phyloP scores from a whole-genome alignment of 805 yeast genomes.

The Spathaspora hagerdaliae region DNA sequence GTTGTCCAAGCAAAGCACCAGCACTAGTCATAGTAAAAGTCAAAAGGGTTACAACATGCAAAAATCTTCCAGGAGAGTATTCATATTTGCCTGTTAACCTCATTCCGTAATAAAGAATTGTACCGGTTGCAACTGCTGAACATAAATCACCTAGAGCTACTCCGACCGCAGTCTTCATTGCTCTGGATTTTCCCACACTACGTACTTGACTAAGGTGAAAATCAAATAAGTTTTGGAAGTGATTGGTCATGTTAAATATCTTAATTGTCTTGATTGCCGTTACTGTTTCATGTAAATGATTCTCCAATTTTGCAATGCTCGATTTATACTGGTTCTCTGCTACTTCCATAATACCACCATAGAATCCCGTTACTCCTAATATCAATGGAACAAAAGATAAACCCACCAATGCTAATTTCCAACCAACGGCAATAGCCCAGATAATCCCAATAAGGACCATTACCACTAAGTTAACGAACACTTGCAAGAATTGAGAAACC shows the following conservation, averaged over 20 bases:
- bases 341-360: slow-evolving; percentile 46
- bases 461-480: slow-evolving; percentile 48
- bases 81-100: slow-evolving; percentile 55
- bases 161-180: slow-evolving; percentile 64
- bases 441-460: slow-evolving; percentile 57
- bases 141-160: slow-evolving; percentile 54
- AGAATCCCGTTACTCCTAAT: slow-evolving; percentile 45
- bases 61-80: slow-evolving; percentile 53
- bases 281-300: slow-evolving; percentile 48
- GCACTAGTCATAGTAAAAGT: slow-evolving; percentile 70
- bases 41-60: slow-evolving; percentile 69
- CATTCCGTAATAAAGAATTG: slow-evolving; percentile 78
- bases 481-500: slow-evolving; percentile 58
- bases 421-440: slow-evolving; percentile 79
- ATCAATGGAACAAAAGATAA: slow-evolving; percentile 70
- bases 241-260: slow-evolving; percentile 46
- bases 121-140: slow-evolving; percentile 59
- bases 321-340: slow-evolving; percentile 62
- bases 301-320: slow-evolving; percentile 52
- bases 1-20: slow-evolving; percentile 50
- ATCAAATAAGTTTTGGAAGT: slow-evolving; percentile 42
- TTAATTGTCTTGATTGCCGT: slow-evolving; percentile 61
- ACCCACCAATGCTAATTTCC: slow-evolving; percentile 86
- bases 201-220: slow-evolving; percentile 25
- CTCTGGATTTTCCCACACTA: slow-evolving; percentile 46